phyloP scores from a whole-genome alignment of 208 protist genomes.

The Tetramitus jugosus region DNA sequence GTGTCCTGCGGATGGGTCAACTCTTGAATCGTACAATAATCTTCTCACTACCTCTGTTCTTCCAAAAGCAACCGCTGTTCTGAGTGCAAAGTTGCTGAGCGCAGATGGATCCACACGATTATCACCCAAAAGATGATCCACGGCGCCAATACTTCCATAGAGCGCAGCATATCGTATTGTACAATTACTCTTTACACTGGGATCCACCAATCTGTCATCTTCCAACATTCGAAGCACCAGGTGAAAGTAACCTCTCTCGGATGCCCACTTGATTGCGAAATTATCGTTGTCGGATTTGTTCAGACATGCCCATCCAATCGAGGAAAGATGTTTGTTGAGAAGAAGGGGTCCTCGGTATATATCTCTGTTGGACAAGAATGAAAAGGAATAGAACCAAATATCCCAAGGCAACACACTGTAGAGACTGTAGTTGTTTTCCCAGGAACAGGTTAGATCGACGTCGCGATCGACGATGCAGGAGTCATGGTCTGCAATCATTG shows the following conservation, averaged over 20 bases:
- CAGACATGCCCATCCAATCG: not conserved
- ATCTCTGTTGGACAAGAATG: too few species aligned
- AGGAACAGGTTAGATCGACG: too few species aligned
- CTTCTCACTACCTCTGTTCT: not conserved
- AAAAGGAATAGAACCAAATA: too few species aligned
- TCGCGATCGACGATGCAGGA: too few species aligned
- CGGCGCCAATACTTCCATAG: not conserved
- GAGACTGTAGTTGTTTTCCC: too few species aligned
- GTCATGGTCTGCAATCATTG: too few species aligned
- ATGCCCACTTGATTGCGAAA: too few species aligned
- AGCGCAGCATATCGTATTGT: not conserved
- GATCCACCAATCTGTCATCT: not conserved
- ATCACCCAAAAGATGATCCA: not conserved
- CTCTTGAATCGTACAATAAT: not conserved
- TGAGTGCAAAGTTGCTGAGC: not conserved
- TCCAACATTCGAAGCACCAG: not conserved
- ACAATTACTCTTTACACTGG: not conserved
- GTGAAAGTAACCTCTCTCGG: not conserved
- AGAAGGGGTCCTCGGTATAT: too few species aligned
- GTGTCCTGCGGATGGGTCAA: too few species aligned
- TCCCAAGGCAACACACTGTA: too few species aligned
- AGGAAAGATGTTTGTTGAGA: too few species aligned
- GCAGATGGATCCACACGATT: not conserved
- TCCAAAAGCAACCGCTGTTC: not conserved
- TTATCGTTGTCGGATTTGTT: too few species aligned